A percentile compares a stretch with the other conserved stretches of the same genome.
Evolutionary conservation across 2,329 filamentous ascomycete genomes (phyloP).

Genomic region (Aschersonia sp.): DNA sequence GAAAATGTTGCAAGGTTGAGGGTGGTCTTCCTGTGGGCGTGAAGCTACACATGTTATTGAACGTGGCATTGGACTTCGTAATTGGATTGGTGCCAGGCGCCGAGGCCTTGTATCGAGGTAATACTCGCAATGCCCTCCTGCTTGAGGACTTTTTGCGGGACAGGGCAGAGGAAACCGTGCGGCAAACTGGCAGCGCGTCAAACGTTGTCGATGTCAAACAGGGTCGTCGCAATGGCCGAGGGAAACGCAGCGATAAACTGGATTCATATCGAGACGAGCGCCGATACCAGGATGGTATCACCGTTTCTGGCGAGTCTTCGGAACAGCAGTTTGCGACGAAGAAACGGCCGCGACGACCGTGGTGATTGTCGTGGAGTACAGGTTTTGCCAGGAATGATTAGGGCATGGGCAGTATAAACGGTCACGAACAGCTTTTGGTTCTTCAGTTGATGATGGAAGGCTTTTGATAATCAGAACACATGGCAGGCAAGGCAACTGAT

Average conservation of each 20-base stretch:
- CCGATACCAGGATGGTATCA: neutral
- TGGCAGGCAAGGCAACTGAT: too few relatives aligned
- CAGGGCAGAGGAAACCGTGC: conserved; percentile 46
- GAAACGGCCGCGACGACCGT: neutral
- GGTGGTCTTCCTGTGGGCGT: conserved; percentile 54
- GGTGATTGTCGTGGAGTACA: neutral
- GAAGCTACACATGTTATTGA: conserved; percentile 61
- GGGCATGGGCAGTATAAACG: too few relatives aligned
- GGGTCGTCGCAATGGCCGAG: conserved; percentile 36
- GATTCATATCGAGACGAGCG: neutral
- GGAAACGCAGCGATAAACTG: conserved; percentile 12
- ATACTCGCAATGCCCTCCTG: conserved; percentile 60
- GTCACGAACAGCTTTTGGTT: too few relatives aligned
- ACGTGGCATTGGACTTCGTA: conserved; percentile 60
- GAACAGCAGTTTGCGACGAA: neutral
- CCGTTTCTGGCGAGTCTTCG: neutral
- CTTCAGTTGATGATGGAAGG: too few relatives aligned
- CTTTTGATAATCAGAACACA: too few relatives aligned
- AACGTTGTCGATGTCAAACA: conserved; percentile 35
- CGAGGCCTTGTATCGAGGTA: conserved; percentile 60
- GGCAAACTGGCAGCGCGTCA: conserved; percentile 26
- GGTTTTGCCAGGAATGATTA: too few relatives aligned
- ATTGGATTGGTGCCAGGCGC: conserved; percentile 59
- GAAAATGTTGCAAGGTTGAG: conserved; percentile 57
- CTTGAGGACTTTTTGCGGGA: conserved; percentile 54